phyloP scores from a whole-genome alignment of 495 filamentous ascomycete species.

The Collariella sp. region DNA sequence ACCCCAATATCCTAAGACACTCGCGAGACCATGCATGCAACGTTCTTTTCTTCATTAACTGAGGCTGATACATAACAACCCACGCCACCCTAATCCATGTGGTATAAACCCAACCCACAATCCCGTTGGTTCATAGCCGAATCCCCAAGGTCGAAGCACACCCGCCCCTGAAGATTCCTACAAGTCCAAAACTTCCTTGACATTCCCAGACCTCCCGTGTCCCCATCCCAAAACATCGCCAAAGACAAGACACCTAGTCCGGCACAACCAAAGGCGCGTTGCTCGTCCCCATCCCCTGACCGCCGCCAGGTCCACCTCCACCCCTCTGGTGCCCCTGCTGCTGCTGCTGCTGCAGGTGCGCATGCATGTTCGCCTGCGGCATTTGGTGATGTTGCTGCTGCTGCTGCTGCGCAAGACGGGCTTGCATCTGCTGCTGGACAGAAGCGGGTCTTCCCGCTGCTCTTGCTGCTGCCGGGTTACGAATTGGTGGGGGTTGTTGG shows the following conservation, averaged over 20 bases:
- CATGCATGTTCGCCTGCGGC: conserved; percentile 6
- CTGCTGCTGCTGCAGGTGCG: conserved; percentile 2
- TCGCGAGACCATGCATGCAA: no score
- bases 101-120: background rate
- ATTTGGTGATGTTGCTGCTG: conserved; percentile 15
- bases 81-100: no score
- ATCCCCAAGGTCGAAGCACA: background rate
- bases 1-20: no score
- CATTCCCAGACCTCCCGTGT: no score
- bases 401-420: background rate
- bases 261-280: conserved; percentile 8
- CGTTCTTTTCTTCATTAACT: no score
- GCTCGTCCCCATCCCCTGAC: background rate
- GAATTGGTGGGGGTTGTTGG: background rate
- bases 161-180: no score
- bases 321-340: conserved; percentile 1
- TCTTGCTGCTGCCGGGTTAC: conserved; percentile 4
- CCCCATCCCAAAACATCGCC: no score
- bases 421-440: background rate
- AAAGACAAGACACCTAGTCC: background rate
- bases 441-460: background rate
- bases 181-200: no score
- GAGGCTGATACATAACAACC: no score
- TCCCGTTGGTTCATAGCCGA: background rate
- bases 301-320: background rate